phyloP scores from a whole-genome alignment of 495 filamentous ascomycete species.

The Lasiosphaeria miniovina region DNA sequence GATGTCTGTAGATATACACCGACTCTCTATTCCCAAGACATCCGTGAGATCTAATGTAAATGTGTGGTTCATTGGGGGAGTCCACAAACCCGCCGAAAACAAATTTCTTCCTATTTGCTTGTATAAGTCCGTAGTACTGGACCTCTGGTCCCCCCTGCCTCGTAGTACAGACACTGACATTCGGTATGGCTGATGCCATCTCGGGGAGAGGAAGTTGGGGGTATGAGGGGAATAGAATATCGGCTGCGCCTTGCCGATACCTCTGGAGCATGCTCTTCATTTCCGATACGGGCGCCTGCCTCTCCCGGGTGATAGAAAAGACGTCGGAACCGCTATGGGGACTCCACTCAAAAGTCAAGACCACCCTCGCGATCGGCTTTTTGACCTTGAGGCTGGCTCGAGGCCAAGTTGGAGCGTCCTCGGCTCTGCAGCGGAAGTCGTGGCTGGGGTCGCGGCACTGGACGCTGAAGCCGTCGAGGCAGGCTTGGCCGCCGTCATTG shows the following conservation, averaged over 20 bases:
- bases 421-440: conserved; percentile 16
- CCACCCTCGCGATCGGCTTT: too few relatives aligned
- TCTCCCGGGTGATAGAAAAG: conserved; percentile 14
- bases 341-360: conserved; percentile 18
- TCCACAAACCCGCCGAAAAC: too few relatives aligned
- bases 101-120: conserved; percentile 6
- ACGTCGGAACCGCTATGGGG: conserved; percentile 18
- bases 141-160: conserved; percentile 4
- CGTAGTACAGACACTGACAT: conserved; percentile 19
- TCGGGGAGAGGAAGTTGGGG: conserved; percentile 15
- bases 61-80: too few relatives aligned
- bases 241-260: conserved; percentile 19
- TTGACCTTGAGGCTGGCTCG: conserved; percentile 17
- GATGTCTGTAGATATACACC: conserved; percentile 3
- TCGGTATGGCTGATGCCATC: conserved; percentile 19
- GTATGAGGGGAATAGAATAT: conserved; percentile 10
- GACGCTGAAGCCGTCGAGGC: conserved; percentile 19
- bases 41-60: conserved; percentile 1
- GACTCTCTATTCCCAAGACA: too few relatives aligned
- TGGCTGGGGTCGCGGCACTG: conserved; percentile 23
- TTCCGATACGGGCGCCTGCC: conserved; percentile 16
- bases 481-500: conserved; percentile 16
- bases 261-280: conserved; percentile 20
- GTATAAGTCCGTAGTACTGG: not conserved
- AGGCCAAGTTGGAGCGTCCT: conserved; percentile 18